Conservation (phyloP, 169 alveolate genomes). For the Cardiosporidium cionae region DNA sequence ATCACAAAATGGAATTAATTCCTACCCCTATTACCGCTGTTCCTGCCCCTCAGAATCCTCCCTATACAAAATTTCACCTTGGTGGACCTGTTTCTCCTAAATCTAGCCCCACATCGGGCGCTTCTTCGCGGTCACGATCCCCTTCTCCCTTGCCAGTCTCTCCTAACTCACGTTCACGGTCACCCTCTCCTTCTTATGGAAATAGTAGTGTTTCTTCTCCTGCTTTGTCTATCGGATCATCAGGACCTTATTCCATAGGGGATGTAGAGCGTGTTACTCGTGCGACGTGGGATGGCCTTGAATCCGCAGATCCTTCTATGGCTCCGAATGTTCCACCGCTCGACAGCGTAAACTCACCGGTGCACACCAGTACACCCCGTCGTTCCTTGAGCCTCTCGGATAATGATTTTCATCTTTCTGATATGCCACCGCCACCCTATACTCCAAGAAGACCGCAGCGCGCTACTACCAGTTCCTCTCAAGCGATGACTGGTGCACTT, state of each 20-base stretch:
- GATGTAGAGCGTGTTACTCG: constrained; percentile 43
- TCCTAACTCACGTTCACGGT: background rate
- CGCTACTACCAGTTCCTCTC: too few relatives aligned
- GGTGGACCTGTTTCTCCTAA: background rate
- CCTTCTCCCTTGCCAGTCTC: too few relatives aligned
- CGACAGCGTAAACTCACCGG: background rate
- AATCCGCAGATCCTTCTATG: constrained; percentile 47
- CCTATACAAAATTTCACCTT: too few relatives aligned
- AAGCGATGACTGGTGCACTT: too few relatives aligned
- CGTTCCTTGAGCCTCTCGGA: background rate
- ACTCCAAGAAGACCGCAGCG: background rate
- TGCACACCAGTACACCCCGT: background rate
- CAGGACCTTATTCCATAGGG: background rate
- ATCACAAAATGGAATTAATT: too few relatives aligned
- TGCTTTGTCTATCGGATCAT: background rate
- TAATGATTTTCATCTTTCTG: background rate
- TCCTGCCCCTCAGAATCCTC: background rate
- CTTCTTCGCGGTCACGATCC: background rate
- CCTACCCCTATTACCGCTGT: background rate
- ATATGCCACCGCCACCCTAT: background rate
- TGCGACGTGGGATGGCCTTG: constrained; percentile 57
- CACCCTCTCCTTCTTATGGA: background rate
- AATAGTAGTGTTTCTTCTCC: background rate
- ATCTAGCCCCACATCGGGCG: background rate
- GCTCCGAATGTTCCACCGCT: constrained; percentile 54